These are phyloP conservation scores for Acacia acuminata DNA, from an alignment of 306 rosid genomes.

Conservation along the genomic window DNA sequence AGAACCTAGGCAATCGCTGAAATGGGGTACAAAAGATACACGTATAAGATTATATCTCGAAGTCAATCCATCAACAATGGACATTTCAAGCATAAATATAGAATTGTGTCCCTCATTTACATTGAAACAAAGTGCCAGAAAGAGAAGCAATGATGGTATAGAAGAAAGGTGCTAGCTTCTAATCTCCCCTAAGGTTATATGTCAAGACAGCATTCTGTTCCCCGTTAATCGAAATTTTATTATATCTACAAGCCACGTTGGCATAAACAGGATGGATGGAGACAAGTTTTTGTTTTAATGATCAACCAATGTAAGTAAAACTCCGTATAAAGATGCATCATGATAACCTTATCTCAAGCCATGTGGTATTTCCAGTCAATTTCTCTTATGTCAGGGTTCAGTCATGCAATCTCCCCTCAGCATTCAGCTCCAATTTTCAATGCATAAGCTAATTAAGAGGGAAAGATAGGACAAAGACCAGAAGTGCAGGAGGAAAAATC, in stretches of 20 bases:
- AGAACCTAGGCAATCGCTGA: conserved; percentile 56
- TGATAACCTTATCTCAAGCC: neutral
- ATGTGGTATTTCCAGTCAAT: neutral
- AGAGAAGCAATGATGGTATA: neutral
- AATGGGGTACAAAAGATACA: neutral
- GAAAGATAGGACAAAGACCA: neutral
- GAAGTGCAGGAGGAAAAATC: neutral
- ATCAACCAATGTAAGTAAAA: neutral
- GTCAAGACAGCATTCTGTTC: neutral
- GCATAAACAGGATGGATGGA: neutral
- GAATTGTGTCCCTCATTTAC: neutral
- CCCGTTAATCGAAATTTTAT: neutral
- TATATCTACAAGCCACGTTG: neutral
- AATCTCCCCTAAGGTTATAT: neutral
- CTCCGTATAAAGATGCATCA: neutral
- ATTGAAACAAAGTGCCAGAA: neutral
- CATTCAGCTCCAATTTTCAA: neutral
- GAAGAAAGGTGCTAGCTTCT: neutral
- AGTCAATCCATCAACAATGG: neutral
- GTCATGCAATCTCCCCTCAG: neutral
- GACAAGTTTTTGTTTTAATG: neutral
- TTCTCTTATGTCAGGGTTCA: neutral
- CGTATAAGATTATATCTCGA: neutral
- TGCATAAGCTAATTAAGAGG: neutral
- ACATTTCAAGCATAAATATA: neutral